Conservation (phyloP, 306 rosid species). For the Cucumis hystrix region DNA sequence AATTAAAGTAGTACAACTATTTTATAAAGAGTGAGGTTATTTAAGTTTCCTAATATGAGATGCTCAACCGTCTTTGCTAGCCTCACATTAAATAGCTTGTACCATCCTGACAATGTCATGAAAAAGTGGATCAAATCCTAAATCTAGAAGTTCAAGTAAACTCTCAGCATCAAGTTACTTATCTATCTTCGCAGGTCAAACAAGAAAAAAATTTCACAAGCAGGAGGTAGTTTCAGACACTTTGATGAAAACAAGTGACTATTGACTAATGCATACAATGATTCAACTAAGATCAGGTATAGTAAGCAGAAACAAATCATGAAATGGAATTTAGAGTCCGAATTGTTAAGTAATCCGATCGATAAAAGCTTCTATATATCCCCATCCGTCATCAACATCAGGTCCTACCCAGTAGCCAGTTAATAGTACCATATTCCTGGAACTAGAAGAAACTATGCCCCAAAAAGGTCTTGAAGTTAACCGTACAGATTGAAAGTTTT, state of each 20-base stretch:
- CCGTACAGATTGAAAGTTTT: slow-evolving; percentile 12
- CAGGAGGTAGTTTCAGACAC: not conserved
- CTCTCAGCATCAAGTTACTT: not conserved
- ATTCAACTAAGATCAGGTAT: not conserved
- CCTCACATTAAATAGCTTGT: not conserved
- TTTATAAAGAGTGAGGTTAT: too few relatives aligned
- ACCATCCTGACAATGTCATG: not conserved
- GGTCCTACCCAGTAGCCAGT: slow-evolving; percentile 94
- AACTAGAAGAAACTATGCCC: slow-evolving; percentile 16
- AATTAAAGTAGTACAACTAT: too few relatives aligned
- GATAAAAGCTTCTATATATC: slow-evolving; percentile 65
- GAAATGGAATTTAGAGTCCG: not conserved
- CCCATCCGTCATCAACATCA: slow-evolving; percentile 89
- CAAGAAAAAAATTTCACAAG: not conserved
- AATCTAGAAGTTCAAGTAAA: not conserved
- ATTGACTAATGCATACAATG: not conserved
- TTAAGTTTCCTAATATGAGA: too few relatives aligned
- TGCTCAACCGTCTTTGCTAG: not conserved
- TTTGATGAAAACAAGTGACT: not conserved
- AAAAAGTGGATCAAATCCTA: not conserved
- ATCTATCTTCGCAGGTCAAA: not conserved
- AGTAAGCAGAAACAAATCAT: not conserved
- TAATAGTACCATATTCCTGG: slow-evolving; percentile 24
- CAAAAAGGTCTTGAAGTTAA: slow-evolving; percentile 16
- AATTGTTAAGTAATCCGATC: slow-evolving; percentile 32